phyloP scores from a whole-genome alignment of 176 grass and related monocot species.

The Coix lacrymajobi region DNA sequence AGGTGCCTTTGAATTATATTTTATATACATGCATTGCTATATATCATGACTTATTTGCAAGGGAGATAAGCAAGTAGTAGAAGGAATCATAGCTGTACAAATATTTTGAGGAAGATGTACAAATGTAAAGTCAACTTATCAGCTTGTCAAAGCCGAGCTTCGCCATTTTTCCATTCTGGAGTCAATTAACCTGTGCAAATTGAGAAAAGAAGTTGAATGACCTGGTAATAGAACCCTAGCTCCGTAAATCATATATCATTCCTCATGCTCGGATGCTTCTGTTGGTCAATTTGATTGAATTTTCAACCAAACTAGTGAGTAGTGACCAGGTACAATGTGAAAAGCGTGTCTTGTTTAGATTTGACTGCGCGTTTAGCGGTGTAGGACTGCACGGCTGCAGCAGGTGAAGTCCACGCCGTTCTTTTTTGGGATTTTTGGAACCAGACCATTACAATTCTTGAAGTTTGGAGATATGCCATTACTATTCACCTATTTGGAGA shows the following conservation, averaged over 20 bases:
- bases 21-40: neutral
- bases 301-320: neutral
- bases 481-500: too few relatives aligned
- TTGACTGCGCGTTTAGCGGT: too few relatives aligned
- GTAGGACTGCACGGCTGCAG: too few relatives aligned
- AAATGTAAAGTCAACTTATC: neutral
- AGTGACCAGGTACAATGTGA: neutral
- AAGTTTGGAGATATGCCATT: too few relatives aligned
- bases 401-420: too few relatives aligned
- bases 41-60: neutral
- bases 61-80: neutral
- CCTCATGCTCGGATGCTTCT: neutral
- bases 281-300: neutral
- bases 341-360: neutral
- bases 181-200: neutral
- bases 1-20: too few relatives aligned
- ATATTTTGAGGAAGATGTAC: neutral
- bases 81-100: neutral
- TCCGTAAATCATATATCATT: neutral
- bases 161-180: neutral
- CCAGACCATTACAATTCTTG: too few relatives aligned
- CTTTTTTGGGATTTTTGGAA: too few relatives aligned
- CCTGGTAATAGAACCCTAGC: neutral
- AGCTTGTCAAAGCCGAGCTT: neutral
- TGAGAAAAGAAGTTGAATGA: neutral